Evolutionary conservation across 495 filamentous ascomycete species (phyloP).

Genomic region (Talaromyces stipitatus): DNA sequence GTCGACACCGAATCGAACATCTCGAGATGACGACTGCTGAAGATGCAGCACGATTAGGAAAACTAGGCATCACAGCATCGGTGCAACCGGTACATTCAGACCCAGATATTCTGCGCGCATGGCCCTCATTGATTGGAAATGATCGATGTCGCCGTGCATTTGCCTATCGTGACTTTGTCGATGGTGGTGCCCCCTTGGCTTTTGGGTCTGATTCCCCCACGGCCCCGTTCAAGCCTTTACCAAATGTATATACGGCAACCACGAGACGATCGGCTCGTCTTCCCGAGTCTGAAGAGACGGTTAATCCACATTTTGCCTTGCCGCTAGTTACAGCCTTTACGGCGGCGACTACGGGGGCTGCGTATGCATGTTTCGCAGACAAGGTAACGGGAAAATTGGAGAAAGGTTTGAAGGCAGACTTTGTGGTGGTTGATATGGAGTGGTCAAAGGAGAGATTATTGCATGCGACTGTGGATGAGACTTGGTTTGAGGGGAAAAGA

Average conservation of each 20-base stretch:
- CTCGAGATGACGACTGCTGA: conserved; percentile 47
- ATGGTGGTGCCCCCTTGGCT: conserved; percentile 43
- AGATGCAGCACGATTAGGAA: conserved; percentile 45
- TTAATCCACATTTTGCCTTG: conserved; percentile 48
- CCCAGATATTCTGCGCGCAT: conserved; percentile 52
- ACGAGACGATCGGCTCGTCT: conserved; percentile 48
- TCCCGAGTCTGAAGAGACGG: conserved; percentile 33
- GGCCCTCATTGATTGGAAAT: conserved; percentile 47
- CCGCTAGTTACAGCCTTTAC: conserved; percentile 41
- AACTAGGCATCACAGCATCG: conserved; percentile 51
- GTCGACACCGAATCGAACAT: conserved; percentile 55
- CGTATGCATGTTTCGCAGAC: conserved; percentile 52
- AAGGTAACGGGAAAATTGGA: conserved; percentile 39
- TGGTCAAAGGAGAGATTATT: conserved; percentile 44
- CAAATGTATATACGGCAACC: conserved; percentile 53
- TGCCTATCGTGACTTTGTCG: conserved; percentile 52
- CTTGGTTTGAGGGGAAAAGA: conserved; percentile 46
- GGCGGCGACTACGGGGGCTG: conserved; percentile 49
- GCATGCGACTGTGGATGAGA: conserved; percentile 43
- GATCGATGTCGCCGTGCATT: conserved; percentile 49
- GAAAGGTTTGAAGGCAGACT: conserved; percentile 46
- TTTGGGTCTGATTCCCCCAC: conserved; percentile 57
- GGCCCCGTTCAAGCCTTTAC: conserved; percentile 46
- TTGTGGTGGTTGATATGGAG: conserved; percentile 51
- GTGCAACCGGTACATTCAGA: conserved; percentile 60